Conservation (phyloP, 2,329 filamentous ascomycete species). For the Zymoseptoria crescenta region DNA sequence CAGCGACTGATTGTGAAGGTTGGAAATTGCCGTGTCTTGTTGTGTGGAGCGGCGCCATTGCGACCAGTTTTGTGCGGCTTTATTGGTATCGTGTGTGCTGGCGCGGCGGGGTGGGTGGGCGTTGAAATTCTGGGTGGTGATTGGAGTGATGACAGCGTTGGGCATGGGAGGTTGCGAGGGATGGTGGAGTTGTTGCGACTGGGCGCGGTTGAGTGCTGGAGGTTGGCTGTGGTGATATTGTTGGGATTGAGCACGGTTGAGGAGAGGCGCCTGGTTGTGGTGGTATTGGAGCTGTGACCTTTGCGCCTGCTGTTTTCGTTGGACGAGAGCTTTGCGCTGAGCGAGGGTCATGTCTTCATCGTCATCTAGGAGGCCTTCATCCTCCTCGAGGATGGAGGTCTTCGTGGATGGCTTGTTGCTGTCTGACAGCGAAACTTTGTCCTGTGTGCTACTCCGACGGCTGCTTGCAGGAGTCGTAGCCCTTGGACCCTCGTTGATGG, state of each 20-base stretch:
- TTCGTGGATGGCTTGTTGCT: slow-evolving; percentile 27
- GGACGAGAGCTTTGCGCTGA: slow-evolving; percentile 45
- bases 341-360: slow-evolving; percentile 65
- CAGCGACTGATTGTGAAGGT: background rate
- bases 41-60: slow-evolving; percentile 35
- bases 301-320: slow-evolving; percentile 15
- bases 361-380: slow-evolving; percentile 27
- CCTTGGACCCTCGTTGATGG: slow-evolving; percentile 7
- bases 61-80: slow-evolving; percentile 39
- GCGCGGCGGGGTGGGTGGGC: slow-evolving; percentile 49
- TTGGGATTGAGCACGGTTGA: background rate
- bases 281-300: slow-evolving; percentile 2
- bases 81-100: slow-evolving; percentile 38
- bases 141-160: background rate
- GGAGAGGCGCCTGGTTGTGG: background rate
- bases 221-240: slow-evolving; percentile 1
- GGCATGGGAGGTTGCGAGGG: background rate
- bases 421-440: slow-evolving; percentile 6
- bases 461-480: slow-evolving; percentile 4
- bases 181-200: background rate
- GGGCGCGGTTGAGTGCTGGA: background rate
- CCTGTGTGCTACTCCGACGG: slow-evolving; percentile 8
- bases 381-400: slow-evolving; percentile 28
- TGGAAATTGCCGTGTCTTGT: background rate
- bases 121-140: slow-evolving; percentile 32